Percentiles rank a stretch among this genome's conserved stretches.
Conservation (phyloP, 768 basidiomycete species). For the Calocybe indica region DNA sequence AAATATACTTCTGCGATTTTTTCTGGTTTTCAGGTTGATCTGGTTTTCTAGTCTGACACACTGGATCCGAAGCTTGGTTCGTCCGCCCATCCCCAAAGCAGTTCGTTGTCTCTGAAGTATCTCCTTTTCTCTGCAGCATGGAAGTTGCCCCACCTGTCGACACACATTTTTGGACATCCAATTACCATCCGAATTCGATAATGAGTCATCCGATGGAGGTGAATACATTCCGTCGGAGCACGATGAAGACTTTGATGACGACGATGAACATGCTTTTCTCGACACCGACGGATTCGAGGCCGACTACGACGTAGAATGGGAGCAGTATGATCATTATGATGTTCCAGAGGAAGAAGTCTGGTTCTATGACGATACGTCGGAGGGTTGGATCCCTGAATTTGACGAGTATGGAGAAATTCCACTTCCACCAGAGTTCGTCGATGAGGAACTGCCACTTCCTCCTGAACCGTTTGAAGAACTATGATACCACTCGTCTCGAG, state of each 20-base stretch:
- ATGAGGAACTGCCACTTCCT: too few relatives aligned
- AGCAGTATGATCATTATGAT: too few relatives aligned
- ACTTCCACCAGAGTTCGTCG: too few relatives aligned
- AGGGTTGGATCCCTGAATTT: too few relatives aligned
- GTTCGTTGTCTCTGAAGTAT: background rate
- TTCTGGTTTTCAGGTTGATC: background rate
- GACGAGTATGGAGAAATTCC: too few relatives aligned
- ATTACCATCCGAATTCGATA: slow-evolving; percentile 46
- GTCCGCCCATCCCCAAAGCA: slow-evolving; percentile 8
- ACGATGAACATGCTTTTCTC: slow-evolving; percentile 40
- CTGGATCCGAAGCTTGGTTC: slow-evolving; percentile 58
- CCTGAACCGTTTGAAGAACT: too few relatives aligned
- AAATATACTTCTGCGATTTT: background rate
- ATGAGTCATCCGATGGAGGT: slow-evolving; percentile 61
- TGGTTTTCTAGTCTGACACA: slow-evolving; percentile 42
- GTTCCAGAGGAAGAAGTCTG: too few relatives aligned
- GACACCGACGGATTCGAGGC: slow-evolving; percentile 38
- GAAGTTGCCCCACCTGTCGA: slow-evolving; percentile 67
- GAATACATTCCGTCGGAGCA: slow-evolving; percentile 55
- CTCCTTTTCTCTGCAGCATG: slow-evolving; percentile 40
- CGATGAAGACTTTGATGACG: slow-evolving; percentile 38
- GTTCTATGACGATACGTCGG: too few relatives aligned
- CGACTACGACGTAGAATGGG: slow-evolving; percentile 15
- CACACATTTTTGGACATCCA: slow-evolving; percentile 50
- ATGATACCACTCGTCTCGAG: too few relatives aligned